Evolutionary conservation across 345 rosid genomes (phyloP).

Genomic region (Acer yangbiense): DNA sequence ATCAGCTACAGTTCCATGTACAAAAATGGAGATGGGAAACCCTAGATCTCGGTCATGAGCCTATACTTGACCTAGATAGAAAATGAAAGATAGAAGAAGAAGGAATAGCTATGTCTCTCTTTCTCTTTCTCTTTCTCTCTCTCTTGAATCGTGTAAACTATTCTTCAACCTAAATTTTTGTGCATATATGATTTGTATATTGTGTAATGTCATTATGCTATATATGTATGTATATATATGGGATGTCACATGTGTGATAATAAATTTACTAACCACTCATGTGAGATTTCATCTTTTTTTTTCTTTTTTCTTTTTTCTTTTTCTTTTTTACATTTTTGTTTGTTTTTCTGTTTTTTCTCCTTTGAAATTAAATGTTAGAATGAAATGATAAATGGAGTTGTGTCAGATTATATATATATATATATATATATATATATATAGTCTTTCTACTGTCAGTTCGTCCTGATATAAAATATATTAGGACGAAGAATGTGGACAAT

Average conservation of each 20-base stretch:
- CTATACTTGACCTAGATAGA: slow-evolving; percentile 10
- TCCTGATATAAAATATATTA: too few species aligned
- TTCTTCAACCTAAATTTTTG: slow-evolving; percentile 35
- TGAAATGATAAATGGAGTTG: neutral
- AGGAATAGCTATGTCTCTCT: slow-evolving; percentile 8
- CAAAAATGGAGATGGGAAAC: slow-evolving; percentile 30
- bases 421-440: too few species aligned
- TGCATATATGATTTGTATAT: slow-evolving; percentile 7
- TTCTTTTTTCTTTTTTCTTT: neutral
- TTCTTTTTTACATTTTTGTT: neutral
- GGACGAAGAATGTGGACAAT: too few species aligned
- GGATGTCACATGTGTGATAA: neutral
- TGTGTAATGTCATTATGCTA: slow-evolving; percentile 1
- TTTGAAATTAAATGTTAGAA: slow-evolving; percentile 5
- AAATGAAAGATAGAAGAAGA: slow-evolving; percentile 29
- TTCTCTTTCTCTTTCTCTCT: slow-evolving; percentile 20
- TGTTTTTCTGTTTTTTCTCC: neutral
- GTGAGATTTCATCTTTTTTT: slow-evolving; percentile 11
- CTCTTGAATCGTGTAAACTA: slow-evolving; percentile 41
- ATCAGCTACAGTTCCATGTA: slow-evolving; percentile 17
- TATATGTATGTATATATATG: slow-evolving; percentile 4
- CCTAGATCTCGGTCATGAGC: slow-evolving; percentile 45
- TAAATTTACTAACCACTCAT: slow-evolving; percentile 6
- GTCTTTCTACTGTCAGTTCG: too few species aligned
- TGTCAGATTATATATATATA: neutral